Conservation (phyloP, 2,329 filamentous ascomycete species). For the Ceratocystis destructans region DNA sequence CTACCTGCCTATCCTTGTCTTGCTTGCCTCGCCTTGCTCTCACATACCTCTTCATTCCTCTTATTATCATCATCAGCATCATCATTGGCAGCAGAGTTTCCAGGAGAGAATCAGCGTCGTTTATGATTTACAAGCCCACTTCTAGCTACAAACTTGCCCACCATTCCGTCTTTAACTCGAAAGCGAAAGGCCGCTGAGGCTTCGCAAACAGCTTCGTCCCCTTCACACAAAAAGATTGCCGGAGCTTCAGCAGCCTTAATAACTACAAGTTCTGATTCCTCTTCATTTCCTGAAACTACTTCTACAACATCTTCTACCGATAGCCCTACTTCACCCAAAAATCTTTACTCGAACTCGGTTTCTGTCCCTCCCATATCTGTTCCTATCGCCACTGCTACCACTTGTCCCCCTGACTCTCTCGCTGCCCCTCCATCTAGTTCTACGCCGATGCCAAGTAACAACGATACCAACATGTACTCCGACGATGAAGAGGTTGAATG, state of each 20-base stretch:
- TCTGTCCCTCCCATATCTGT: not conserved
- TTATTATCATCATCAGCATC: not conserved
- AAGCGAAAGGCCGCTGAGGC: constrained; percentile 55
- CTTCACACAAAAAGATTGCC: constrained; percentile 40
- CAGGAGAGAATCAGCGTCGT: not conserved
- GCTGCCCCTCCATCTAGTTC: constrained; percentile 30
- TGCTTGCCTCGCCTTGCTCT: not conserved
- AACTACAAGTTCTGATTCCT: constrained; percentile 33
- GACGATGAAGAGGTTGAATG: constrained; percentile 69
- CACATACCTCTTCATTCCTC: not conserved
- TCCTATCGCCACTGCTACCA: constrained; percentile 25
- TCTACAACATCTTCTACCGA: constrained; percentile 6
- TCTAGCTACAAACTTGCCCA: constrained; percentile 23
- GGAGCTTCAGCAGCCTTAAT: constrained; percentile 32
- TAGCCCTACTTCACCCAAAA: not conserved
- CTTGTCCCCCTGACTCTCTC: constrained; percentile 37
- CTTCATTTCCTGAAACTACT: constrained; percentile 43
- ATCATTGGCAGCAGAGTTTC: not conserved
- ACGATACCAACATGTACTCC: constrained; percentile 63
- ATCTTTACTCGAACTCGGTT: not conserved
- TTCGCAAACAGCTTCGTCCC: constrained; percentile 32
- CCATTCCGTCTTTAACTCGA: constrained; percentile 45
- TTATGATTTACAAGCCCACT: not conserved
- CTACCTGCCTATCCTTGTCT: not conserved
- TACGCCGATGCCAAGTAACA: constrained; percentile 23